A percentile compares a stretch with the other conserved stretches of the same genome.
Conservation (phyloP, 108 stramenopile genomes). For the Nannochloropsis salina region DNA sequence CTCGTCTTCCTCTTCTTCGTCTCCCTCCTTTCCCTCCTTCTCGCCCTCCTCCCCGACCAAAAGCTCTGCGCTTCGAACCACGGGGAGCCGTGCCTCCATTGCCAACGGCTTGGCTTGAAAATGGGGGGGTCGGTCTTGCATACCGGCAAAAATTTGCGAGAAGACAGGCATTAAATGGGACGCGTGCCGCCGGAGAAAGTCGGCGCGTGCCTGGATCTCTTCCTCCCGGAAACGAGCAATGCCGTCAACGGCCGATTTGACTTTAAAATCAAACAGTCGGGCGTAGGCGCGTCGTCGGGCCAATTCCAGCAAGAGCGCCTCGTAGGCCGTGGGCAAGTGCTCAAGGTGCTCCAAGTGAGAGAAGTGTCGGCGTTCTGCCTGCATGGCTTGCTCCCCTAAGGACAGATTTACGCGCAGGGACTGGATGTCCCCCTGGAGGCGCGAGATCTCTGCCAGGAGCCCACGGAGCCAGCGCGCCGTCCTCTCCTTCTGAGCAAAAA, state of each 20-base stretch:
- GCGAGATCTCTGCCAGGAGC: not conserved
- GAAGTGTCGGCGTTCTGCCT: not conserved
- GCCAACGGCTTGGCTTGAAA: not conserved
- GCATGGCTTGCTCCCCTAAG: slow-evolving; percentile 4
- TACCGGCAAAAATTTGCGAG: not conserved
- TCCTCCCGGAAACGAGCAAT: not conserved
- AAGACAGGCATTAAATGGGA: slow-evolving; percentile 14
- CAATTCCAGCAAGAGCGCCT: not conserved
- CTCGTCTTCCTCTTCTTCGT: not conserved
- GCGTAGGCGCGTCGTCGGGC: not conserved
- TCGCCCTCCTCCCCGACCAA: not conserved
- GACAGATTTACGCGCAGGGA: not conserved
- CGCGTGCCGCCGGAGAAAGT: not conserved
- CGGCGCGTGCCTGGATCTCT: not conserved
- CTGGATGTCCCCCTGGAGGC: not conserved
- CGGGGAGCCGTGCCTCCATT: not conserved
- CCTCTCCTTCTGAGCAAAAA: not conserved
- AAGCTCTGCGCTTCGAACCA: not conserved
- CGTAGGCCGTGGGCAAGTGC: not conserved
- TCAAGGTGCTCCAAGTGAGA: not conserved
- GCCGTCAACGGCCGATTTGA: not conserved
- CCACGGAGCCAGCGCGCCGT: not conserved
- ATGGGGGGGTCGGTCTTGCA: not conserved
- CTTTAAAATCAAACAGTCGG: not conserved
- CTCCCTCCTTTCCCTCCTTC: not conserved